phyloP scores from a whole-genome alignment of 148 eudicot species.

The Spergularia marina region DNA sequence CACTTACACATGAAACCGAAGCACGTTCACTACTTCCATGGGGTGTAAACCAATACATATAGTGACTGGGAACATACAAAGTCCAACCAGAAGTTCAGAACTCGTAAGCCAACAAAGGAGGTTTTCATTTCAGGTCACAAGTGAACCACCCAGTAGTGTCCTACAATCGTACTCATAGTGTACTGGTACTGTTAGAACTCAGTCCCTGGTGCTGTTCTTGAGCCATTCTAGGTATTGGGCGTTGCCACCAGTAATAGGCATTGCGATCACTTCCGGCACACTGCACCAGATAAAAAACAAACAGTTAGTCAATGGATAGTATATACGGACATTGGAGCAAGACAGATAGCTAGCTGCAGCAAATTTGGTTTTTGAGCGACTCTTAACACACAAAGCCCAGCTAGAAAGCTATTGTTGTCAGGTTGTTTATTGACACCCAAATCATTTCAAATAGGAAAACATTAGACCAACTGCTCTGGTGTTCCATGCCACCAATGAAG shows the following conservation, averaged over 20 bases:
- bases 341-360: background rate
- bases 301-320: background rate
- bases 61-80: too few relatives aligned
- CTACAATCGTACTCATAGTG: too few relatives aligned
- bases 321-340: background rate
- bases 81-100: too few relatives aligned
- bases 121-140: too few relatives aligned
- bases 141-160: background rate
- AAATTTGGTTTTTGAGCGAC: background rate
- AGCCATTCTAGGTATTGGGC: slow-evolving; percentile 85
- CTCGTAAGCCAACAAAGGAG: too few relatives aligned
- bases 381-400: background rate
- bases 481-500: background rate
- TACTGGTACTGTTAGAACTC: slow-evolving; percentile 13
- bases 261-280: slow-evolving; percentile 89
- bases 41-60: too few relatives aligned
- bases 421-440: background rate
- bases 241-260: slow-evolving; percentile 85
- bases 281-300: slow-evolving; percentile 28
- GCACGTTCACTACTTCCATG: too few relatives aligned
- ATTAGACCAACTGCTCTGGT: background rate
- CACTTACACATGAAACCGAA: too few relatives aligned
- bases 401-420: background rate
- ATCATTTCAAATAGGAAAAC: background rate
- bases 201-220: slow-evolving; percentile 80